A percentile compares a stretch with the other conserved stretches of the same genome.
phyloP scores from a whole-genome alignment of 164 flowering plant genomes.

The Paratinospora sagittata region DNA sequence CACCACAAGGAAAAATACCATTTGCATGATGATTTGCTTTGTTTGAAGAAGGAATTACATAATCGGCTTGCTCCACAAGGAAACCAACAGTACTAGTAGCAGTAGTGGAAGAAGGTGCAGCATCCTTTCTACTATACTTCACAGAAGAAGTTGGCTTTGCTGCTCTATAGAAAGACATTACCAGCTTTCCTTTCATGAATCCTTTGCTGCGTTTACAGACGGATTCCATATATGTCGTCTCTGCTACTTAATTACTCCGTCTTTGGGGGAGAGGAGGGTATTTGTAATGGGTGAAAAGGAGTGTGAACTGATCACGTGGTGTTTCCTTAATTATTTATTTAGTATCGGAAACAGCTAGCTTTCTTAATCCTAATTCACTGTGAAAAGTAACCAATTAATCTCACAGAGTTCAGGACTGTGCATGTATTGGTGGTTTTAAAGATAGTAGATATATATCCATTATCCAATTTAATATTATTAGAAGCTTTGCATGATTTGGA shows the following conservation, averaged over 20 bases:
- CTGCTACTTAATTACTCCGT: not conserved
- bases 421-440: not conserved
- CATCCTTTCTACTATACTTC: constrained; percentile 1
- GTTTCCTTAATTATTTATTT: not conserved
- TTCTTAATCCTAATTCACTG: not conserved
- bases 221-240: constrained; percentile 1
- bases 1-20: not conserved
- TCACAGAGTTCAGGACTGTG: not conserved
- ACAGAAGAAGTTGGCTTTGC: not conserved
- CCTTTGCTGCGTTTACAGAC: constrained; percentile 5
- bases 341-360: not conserved
- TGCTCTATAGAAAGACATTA: constrained; percentile 5
- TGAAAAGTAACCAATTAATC: too few species aligned
- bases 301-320: not conserved
- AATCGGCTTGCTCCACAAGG: not conserved
- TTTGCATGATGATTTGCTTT: not conserved
- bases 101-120: not conserved
- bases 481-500: too few species aligned
- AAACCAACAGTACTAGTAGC: constrained; percentile 5
- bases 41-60: constrained; percentile 1
- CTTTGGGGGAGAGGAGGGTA: not conserved
- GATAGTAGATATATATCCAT: not conserved
- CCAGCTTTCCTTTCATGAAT: constrained; percentile 9
- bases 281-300: constrained; percentile 4
- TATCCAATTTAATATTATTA: too few species aligned